Conservation (phyloP, 495 filamentous ascomycete genomes). For the Entonaema liquescens region DNA sequence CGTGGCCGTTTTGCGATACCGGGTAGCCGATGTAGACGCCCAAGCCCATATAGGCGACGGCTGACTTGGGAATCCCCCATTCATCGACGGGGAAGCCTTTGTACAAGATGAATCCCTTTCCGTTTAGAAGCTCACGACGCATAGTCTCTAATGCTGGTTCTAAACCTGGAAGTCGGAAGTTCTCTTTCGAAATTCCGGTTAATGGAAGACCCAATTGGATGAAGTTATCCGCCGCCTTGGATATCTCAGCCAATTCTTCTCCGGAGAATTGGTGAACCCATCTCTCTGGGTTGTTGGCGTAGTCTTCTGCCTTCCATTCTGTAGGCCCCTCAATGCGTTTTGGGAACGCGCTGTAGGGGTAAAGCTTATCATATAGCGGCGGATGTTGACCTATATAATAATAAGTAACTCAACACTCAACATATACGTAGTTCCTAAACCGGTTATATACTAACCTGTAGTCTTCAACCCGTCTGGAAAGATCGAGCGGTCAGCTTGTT, state of each 20-base stretch:
- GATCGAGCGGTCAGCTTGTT: slow-evolving; percentile 39
- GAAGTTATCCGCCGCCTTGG: slow-evolving; percentile 71
- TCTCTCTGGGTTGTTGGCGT: slow-evolving; percentile 70
- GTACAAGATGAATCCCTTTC: slow-evolving; percentile 90
- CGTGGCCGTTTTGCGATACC: slow-evolving; percentile 82
- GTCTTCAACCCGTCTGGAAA: slow-evolving; percentile 65
- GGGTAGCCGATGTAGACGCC: slow-evolving; percentile 89
- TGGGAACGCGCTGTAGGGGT: slow-evolving; percentile 77
- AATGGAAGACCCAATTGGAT: slow-evolving; percentile 67
- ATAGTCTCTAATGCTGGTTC: slow-evolving; percentile 62
- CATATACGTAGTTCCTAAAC: not conserved
- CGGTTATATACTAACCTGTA: slow-evolving; percentile 33
- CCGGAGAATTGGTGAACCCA: slow-evolving; percentile 78
- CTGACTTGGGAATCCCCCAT: slow-evolving; percentile 84
- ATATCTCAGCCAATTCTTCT: slow-evolving; percentile 75
- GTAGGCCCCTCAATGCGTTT: slow-evolving; percentile 77
- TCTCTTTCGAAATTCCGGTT: slow-evolving; percentile 76
- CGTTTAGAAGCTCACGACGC: slow-evolving; percentile 77
- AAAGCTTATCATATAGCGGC: slow-evolving; percentile 71
- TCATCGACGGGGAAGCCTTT: slow-evolving; percentile 78
- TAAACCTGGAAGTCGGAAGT: slow-evolving; percentile 74
- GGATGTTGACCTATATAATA: slow-evolving; percentile 71
- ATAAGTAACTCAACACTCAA: slow-evolving; percentile 24
- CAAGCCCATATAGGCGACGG: slow-evolving; percentile 88
- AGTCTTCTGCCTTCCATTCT: slow-evolving; percentile 81